Evolutionary conservation across 2,329 filamentous ascomycete species (phyloP).

Genomic region (Alternaria gansuensis): DNA sequence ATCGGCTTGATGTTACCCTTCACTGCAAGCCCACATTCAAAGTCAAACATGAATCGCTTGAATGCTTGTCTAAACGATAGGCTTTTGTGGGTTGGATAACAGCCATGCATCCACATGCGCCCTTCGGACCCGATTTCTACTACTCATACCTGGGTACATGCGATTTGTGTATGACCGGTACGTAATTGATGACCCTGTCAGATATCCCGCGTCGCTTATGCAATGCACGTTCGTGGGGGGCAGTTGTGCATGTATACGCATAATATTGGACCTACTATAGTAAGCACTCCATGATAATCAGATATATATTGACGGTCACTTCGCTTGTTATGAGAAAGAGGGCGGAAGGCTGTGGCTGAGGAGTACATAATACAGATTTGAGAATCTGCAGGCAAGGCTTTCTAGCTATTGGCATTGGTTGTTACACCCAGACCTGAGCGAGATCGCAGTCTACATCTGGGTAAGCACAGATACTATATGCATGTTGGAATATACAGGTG

Average conservation of each 20-base stretch:
- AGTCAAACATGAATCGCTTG: slow-evolving; percentile 3
- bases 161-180: slow-evolving; percentile 7
- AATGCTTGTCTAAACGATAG: neutral
- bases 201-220: slow-evolving; percentile 9
- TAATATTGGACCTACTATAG: slow-evolving; percentile 16
- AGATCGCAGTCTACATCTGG: neutral
- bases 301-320: slow-evolving; percentile 10
- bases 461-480: slow-evolving; percentile 3
- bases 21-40: slow-evolving; percentile 3
- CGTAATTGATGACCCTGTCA: slow-evolving; percentile 7
- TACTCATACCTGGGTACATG: neutral
- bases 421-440: neutral
- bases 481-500: neutral
- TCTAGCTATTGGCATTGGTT: slow-evolving; percentile 2
- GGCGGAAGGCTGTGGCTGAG: slow-evolving; percentile 4
- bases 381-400: slow-evolving; percentile 1
- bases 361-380: neutral
- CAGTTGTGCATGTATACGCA: slow-evolving; percentile 6
- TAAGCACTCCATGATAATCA: slow-evolving; percentile 8
- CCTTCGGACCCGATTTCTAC: neutral
- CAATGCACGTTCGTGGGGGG: slow-evolving; percentile 11
- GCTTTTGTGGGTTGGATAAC: neutral
- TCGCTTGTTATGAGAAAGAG: slow-evolving; percentile 7
- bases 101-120: slow-evolving; percentile 5
- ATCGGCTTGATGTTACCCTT: neutral